Evolutionary conservation across 371 early-diverging fungal genomes (phyloP), one percentile per base, ranked within the genome.

Genomic region (Apophysomyces variabilis): DNA sequence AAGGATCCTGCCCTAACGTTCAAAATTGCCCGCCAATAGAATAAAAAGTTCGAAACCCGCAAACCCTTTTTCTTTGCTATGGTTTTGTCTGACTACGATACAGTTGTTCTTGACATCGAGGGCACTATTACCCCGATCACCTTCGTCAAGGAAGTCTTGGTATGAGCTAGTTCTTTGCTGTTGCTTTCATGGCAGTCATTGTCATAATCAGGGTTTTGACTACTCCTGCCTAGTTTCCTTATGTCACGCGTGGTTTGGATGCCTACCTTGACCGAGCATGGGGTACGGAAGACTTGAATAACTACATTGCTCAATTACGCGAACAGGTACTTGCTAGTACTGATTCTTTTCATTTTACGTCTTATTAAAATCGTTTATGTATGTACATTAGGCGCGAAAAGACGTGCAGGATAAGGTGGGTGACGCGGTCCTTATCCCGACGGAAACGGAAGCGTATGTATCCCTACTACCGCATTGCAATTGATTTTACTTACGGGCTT

Each of bases 91-190:
- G 67, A 71, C 32, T 89, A 85, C 69, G 77, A 85, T 61, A 80
- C 77, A 21, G 84, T 92, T 44, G 75, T 96, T 57, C 78, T 93
- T 35, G 96, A 96, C 68, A 94, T 96, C 69, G 97, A 98, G 74
- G 97, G 98, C 26, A 98, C 98, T 5, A 96, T 96, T n/a, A 96
- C 96, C 3, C 94, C 96, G 26, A 95, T 98, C 57, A 89, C 95
- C 11, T 98, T 96, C 85, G 97, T 98, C 16, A 93, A 95, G 72
- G 94, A 95, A 60, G 83, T 82, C 18, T 77, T 98, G 74, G 89
- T 89, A 74, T 54, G 26, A 13, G 3, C 32, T 26, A 26, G 32
- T 26, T 26, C 32, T 16, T 26, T 45, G 13, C 38, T 16, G 35
- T 37, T 56, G 56, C 38, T 43, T 60, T 32, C 32, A 18, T 14